phyloP scores from a whole-genome alignment of 305 asterid species.

The Nicotiana rustica region DNA sequence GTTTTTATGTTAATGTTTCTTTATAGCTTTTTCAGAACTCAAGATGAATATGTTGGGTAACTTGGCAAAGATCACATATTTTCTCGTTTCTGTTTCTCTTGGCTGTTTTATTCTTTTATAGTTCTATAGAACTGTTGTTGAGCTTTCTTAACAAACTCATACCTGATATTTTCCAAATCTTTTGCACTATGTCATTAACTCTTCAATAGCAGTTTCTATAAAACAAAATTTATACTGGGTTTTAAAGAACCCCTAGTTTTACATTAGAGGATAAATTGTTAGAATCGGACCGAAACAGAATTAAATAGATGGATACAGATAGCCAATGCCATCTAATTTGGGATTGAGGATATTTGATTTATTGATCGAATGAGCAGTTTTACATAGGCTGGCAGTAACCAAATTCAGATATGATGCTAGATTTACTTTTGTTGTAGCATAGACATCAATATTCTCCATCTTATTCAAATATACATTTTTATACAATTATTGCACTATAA shows the following conservation, averaged over 20 bases:
- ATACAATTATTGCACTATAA: background rate
- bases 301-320: background rate
- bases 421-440: background rate
- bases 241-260: background rate
- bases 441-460: slow-evolving; percentile 2
- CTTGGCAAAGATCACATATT: background rate
- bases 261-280: background rate
- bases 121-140: background rate
- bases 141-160: background rate
- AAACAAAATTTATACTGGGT: background rate
- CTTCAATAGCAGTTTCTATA: background rate
- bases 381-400: background rate
- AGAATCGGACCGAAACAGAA: background rate
- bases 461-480: background rate
- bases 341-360: background rate
- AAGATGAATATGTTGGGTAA: too few relatives aligned
- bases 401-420: slow-evolving; percentile 5
- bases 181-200: background rate
- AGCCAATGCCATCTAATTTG: background rate
- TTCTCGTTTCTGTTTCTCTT: background rate
- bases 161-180: background rate
- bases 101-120: slow-evolving; percentile 6
- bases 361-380: background rate
- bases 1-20: too few relatives aligned
- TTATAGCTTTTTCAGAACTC: too few relatives aligned